Percentiles rank a stretch among this genome's conserved stretches.
Conservation (phyloP, 169 alveolate species). For the Cryptosporidium felis region DNA sequence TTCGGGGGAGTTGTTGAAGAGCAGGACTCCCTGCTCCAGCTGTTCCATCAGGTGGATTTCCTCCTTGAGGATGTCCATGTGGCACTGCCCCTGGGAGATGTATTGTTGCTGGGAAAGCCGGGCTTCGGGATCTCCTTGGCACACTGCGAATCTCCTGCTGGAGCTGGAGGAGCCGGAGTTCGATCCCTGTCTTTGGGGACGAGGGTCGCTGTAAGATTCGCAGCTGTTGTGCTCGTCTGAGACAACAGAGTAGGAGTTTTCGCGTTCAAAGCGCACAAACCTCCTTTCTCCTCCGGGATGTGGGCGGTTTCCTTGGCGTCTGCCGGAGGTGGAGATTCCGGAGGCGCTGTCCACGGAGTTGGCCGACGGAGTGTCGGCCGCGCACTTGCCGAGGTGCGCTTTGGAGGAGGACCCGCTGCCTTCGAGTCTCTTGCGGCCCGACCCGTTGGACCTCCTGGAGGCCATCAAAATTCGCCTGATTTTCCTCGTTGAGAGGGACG, state of each 20-base stretch:
- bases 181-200: neutral
- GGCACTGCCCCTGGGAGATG: slow-evolving; percentile 65
- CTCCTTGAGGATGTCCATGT: slow-evolving; percentile 55
- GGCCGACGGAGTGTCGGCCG: neutral
- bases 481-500: slow-evolving; percentile 29
- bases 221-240: neutral
- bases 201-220: neutral
- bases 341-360: neutral
- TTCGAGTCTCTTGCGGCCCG: neutral
- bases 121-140: neutral
- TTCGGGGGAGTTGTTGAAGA: slow-evolving; percentile 61
- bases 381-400: neutral
- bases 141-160: neutral
- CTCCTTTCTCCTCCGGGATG: neutral
- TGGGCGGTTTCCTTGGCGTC: neutral
- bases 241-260: neutral
- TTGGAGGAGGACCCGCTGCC: neutral
- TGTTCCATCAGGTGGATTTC: slow-evolving; percentile 65
- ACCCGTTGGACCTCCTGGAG: slow-evolving; percentile 40
- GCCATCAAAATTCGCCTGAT: slow-evolving; percentile 59
- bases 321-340: neutral
- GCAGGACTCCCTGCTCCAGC: slow-evolving; percentile 59
- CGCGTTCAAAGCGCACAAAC: neutral
- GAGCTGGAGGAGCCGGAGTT: neutral
- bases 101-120: neutral